Percentiles rank a stretch among this genome's conserved stretches.
These are phyloP conservation scores for Boletus coccyginus DNA, from an alignment of 768 basidiomycete species.

Conservation along the genomic window DNA sequence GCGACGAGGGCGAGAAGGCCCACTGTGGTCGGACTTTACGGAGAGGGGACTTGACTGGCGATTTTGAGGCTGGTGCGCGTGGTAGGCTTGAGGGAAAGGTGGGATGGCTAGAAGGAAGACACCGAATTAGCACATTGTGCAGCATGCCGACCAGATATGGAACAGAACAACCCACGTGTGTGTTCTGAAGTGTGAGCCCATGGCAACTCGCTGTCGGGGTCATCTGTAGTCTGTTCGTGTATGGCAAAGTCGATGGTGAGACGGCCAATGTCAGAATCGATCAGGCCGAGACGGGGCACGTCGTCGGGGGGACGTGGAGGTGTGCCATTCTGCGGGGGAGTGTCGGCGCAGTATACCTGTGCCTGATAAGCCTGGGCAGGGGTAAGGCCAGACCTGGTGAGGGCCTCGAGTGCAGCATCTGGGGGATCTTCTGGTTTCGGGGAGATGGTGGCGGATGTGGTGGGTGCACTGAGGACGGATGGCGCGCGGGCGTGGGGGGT, in stretches of 20 bases:
- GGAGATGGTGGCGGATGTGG: conserved; percentile 42
- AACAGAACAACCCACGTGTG: conserved; percentile 39
- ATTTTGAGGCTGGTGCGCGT: conserved; percentile 25
- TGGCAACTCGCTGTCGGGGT: conserved; percentile 54
- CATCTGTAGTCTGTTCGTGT: conserved; percentile 33
- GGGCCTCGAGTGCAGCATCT: conserved; percentile 43
- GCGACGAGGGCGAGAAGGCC: conserved; percentile 41
- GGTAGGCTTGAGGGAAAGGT: conserved; percentile 23
- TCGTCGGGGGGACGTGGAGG: conserved; percentile 24
- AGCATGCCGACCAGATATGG: conserved; percentile 27
- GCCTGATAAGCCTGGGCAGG: conserved; percentile 82
- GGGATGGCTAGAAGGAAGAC: conserved; percentile 24
- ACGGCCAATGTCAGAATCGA: conserved; percentile 57
- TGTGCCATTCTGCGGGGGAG: conserved; percentile 33
- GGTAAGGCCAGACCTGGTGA: conserved; percentile 55
- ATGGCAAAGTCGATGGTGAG: conserved; percentile 56
- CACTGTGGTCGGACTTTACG: conserved; percentile 37
- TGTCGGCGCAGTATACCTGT: conserved; percentile 57
- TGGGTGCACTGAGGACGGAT: conserved; percentile 47
- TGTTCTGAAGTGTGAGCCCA: conserved; percentile 46
- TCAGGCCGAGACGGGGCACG: conserved; percentile 40
- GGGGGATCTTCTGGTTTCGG: conserved; percentile 50
- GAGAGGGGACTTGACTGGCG: conserved; percentile 38
- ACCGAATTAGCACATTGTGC: conserved; percentile 27
- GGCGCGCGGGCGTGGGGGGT: conserved; percentile 44